These are phyloP conservation scores for Paramecium sonneborni DNA, from an alignment of 73 alveolate species.

Conservation along the genomic window DNA sequence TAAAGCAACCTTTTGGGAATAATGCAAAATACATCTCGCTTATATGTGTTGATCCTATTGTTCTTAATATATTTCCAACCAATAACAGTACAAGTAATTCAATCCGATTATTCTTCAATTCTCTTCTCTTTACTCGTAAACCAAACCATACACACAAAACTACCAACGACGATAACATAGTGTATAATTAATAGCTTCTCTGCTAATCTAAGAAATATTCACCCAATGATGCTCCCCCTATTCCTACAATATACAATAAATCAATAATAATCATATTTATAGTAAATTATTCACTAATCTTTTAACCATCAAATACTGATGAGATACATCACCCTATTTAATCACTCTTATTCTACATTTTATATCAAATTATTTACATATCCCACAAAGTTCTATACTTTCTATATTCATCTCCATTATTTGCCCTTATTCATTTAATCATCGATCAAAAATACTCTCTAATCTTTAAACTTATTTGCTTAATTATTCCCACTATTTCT, in stretches of 20 bases:
- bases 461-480: neutral
- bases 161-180: neutral
- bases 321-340: neutral
- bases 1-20: slow-evolving; percentile 22
- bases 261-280: slow-evolving; percentile 29
- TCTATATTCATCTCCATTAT: neutral
- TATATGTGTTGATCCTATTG: neutral
- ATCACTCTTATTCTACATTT: neutral
- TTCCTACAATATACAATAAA: neutral
- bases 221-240: neutral
- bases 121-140: neutral
- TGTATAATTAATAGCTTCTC: neutral
- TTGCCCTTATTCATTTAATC: neutral
- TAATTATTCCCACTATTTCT: neutral
- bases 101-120: neutral
- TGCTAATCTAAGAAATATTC: neutral
- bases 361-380: neutral
- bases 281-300: slow-evolving; percentile 12
- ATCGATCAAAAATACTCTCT: neutral
- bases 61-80: neutral
- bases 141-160: neutral
- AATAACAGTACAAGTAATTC: neutral
- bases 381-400: neutral
- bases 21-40: slow-evolving; percentile 17
- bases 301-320: neutral